These are phyloP conservation scores for Trichosporon ovoides DNA, from an alignment of 1,284 basidiomycete species.

Conservation along the genomic window DNA sequence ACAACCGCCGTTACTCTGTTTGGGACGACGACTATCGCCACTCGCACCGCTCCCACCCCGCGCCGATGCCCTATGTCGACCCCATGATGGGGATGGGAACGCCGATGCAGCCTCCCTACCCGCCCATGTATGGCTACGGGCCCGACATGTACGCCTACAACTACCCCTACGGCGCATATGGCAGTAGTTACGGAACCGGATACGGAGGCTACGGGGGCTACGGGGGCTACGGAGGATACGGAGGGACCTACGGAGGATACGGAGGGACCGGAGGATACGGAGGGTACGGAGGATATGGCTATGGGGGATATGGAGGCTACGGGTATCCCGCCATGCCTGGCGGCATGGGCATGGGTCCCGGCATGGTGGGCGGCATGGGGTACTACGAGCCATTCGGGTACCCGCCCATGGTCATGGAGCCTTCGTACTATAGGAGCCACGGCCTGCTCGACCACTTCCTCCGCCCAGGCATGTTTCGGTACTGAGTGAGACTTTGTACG, in stretches of 20 bases:
- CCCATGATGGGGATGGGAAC: constrained; percentile 1
- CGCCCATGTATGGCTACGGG: constrained; percentile 1
- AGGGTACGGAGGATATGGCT: neutral
- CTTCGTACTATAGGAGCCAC: neutral
- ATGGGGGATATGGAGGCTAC: neutral
- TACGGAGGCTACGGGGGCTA: neutral
- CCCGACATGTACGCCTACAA: neutral
- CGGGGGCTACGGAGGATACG: neutral
- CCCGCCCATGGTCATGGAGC: constrained; percentile 3
- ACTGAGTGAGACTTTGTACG: neutral
- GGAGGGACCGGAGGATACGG: neutral
- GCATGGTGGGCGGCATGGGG: neutral
- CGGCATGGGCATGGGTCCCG: no score
- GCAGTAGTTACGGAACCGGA: neutral
- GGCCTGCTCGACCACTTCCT: constrained; percentile 4
- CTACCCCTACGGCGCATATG: neutral
- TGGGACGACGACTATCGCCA: neutral
- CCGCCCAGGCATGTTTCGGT: constrained; percentile 1
- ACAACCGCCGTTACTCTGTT: neutral
- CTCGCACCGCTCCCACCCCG: neutral
- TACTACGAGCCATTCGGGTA: constrained; percentile 2
- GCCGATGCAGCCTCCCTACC: neutral
- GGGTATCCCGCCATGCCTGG: neutral
- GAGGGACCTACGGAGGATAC: neutral
- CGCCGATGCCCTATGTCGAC: neutral